Evolutionary conservation across 495 filamentous ascomycete genomes (phyloP).

Genomic region (Pyrenula aspistea): DNA sequence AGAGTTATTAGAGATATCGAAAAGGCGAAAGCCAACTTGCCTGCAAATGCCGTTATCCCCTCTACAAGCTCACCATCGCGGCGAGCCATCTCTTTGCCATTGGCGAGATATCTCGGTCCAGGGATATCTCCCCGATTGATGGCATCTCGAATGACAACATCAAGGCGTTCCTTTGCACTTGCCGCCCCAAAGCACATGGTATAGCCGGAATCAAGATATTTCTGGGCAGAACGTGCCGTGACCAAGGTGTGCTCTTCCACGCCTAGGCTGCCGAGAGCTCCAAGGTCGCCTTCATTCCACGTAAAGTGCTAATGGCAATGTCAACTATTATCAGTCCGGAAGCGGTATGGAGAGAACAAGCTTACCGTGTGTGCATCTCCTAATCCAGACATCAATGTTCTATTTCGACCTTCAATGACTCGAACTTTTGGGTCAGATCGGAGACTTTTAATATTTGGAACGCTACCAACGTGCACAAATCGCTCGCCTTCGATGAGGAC

Average conservation of each 20-base stretch:
- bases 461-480: conserved; percentile 25
- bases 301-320: no score
- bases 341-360: no score
- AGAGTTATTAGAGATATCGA: background rate
- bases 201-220: conserved; percentile 32
- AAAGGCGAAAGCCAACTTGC: conserved; percentile 17
- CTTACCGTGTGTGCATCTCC: conserved; percentile 37
- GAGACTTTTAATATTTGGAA: conserved; percentile 21
- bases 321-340: no score
- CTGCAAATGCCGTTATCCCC: conserved; percentile 35
- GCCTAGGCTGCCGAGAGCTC: conserved; percentile 22
- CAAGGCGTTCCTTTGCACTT: conserved; percentile 34
- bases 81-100: conserved; percentile 34
- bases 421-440: conserved; percentile 20
- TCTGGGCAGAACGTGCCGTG: conserved; percentile 27
- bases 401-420: conserved; percentile 24
- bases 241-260: conserved; percentile 37
- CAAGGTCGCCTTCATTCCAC: conserved; percentile 33
- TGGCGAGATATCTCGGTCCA: conserved; percentile 35
- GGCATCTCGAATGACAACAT: conserved; percentile 38
- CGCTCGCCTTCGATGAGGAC: conserved; percentile 32
- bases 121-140: conserved; percentile 43
- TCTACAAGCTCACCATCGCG: conserved; percentile 30
- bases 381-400: conserved; percentile 36
- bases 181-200: conserved; percentile 41